These are phyloP conservation scores for Aureobasidium leucospermi DNA, from an alignment of 2,329 filamentous ascomycete species.

Conservation along the genomic window DNA sequence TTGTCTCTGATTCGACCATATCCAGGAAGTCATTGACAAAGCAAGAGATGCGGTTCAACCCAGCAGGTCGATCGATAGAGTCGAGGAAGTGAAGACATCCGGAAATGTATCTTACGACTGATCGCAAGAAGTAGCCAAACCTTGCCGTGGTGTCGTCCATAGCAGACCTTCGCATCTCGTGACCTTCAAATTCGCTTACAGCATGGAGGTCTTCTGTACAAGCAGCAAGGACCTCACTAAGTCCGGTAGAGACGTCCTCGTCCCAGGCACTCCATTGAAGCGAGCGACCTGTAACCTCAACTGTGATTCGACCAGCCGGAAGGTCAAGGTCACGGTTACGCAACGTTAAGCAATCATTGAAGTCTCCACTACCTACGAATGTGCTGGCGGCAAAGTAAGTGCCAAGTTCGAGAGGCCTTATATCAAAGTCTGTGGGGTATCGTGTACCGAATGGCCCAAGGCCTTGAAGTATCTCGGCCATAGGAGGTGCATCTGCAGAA, in stretches of 20 bases:
- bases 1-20: conserved; percentile 11
- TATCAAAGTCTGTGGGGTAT: conserved; percentile 48
- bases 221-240: conserved; percentile 31
- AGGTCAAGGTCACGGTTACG: conserved; percentile 43
- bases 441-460: conserved; percentile 42
- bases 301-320: conserved; percentile 43
- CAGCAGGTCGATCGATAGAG: conserved; percentile 44
- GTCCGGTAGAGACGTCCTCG: conserved; percentile 44
- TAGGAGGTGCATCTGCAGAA: not conserved
- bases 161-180: conserved; percentile 1
- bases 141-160: conserved; percentile 6
- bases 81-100: conserved; percentile 46
- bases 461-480: conserved; percentile 28
- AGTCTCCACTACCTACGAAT: conserved; percentile 51
- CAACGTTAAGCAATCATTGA: conserved; percentile 39
- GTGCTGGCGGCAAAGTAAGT: conserved; percentile 51
- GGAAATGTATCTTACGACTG: conserved; percentile 43
- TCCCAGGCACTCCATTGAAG: conserved; percentile 48
- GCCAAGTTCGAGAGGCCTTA: conserved; percentile 41
- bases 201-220: conserved; percentile 22
- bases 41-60: conserved; percentile 35
- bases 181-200: not conserved
- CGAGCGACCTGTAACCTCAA: conserved; percentile 29
- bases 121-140: conserved; percentile 32
- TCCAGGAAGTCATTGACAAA: conserved; percentile 32